phyloP scores from a whole-genome alignment of 306 rosid genomes.

The Castanea crenata region DNA sequence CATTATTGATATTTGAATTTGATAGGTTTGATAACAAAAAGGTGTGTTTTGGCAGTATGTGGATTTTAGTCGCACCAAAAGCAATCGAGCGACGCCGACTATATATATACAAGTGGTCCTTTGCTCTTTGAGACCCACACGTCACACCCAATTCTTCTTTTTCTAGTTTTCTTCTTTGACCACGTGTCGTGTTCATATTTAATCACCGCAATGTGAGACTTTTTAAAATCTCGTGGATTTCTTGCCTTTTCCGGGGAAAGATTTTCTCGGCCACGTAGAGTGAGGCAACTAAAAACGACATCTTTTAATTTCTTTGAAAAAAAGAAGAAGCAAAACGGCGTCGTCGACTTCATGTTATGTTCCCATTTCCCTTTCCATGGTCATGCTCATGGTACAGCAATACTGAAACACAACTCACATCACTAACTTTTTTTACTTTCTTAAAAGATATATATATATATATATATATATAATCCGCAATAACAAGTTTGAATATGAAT shows the following conservation, averaged over 20 bases:
- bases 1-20: not conserved
- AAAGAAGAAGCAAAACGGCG: not conserved
- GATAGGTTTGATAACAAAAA: constrained; percentile 29
- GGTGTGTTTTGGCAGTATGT: constrained; percentile 48
- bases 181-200: constrained; percentile 14
- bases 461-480: no score
- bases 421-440: no score
- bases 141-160: not conserved
- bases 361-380: not conserved
- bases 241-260: not conserved
- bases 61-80: constrained; percentile 18
- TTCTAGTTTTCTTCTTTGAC: not conserved
- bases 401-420: no score
- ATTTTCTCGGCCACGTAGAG: not conserved
- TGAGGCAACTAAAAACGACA: no score
- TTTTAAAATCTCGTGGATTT: no score
- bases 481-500: no score
- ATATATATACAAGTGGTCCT: not conserved
- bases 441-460: no score
- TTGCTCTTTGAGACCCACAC: not conserved
- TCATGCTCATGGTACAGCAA: no score
- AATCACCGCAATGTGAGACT: not conserved
- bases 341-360: not conserved
- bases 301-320: no score
- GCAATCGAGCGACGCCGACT: constrained; percentile 34